Evolutionary conservation across 768 basidiomycete species (phyloP).

Genomic region (Grammothele lineata): DNA sequence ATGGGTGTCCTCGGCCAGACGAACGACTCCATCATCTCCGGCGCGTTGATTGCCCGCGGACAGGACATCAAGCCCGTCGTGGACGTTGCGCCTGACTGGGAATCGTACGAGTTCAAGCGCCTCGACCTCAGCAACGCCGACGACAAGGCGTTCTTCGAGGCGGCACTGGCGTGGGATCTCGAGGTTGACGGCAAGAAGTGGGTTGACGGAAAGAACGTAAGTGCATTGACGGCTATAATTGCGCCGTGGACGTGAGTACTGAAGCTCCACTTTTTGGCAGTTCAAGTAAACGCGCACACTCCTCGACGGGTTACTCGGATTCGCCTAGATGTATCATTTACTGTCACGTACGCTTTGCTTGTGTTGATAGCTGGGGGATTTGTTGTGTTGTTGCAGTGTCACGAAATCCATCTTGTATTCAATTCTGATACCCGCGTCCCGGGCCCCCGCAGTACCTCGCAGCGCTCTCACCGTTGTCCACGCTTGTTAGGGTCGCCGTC

Average conservation of each 20-base stretch:
- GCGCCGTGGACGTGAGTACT: neutral
- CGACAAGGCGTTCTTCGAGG: slow-evolving; percentile 91
- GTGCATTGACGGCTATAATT: slow-evolving; percentile 27
- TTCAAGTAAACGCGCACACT: slow-evolving; percentile 23
- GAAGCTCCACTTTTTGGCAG: slow-evolving; percentile 5
- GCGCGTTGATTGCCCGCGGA: slow-evolving; percentile 81
- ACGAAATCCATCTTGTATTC: too few relatives aligned
- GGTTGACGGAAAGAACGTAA: slow-evolving; percentile 86
- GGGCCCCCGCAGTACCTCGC: too few relatives aligned
- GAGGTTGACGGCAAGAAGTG: slow-evolving; percentile 86
- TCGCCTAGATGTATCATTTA: slow-evolving; percentile 14
- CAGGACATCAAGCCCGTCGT: slow-evolving; percentile 67
- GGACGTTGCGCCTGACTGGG: slow-evolving; percentile 85
- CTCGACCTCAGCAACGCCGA: slow-evolving; percentile 68
- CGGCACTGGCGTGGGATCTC: slow-evolving; percentile 90
- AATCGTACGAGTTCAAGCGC: slow-evolving; percentile 78
- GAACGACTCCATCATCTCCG: slow-evolving; percentile 78
- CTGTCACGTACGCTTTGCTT: slow-evolving; percentile 8
- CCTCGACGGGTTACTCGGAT: neutral
- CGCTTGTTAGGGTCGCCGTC: too few relatives aligned
- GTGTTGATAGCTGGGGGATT: slow-evolving; percentile 17
- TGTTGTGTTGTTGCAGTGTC: slow-evolving; percentile 25
- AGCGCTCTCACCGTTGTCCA: too few relatives aligned
- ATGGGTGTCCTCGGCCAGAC: slow-evolving; percentile 81
- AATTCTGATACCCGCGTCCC: too few relatives aligned